phyloP scores from a whole-genome alignment of 164 flowering plant genomes.

The Annona cherimola region DNA sequence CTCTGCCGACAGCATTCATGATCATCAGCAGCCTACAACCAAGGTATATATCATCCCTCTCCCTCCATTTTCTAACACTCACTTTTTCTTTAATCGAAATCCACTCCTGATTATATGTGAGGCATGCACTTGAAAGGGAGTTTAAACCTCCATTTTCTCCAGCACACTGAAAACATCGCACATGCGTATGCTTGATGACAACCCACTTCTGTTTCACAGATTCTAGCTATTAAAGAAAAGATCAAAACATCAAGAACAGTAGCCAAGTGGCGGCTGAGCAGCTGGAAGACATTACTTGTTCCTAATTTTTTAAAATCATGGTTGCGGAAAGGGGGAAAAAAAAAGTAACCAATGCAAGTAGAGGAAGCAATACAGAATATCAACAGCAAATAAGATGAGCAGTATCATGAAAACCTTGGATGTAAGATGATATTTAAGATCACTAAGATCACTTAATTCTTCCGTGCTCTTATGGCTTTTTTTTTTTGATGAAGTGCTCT shows the following conservation, averaged over 20 bases:
- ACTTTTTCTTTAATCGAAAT: neutral
- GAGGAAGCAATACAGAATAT: slow-evolving; percentile 19
- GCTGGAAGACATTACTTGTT: slow-evolving; percentile 20
- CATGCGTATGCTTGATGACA: too few species aligned
- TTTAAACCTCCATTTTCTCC: too few species aligned
- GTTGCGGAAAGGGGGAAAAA: slow-evolving; percentile 12
- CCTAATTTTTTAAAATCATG: slow-evolving; percentile 25
- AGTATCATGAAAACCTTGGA: slow-evolving; percentile 22
- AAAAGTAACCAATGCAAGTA: slow-evolving; percentile 8
- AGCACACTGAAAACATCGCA: too few species aligned
- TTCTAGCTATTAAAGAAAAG: slow-evolving; percentile 15
- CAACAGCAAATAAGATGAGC: slow-evolving; percentile 19
- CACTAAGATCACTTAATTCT: neutral
- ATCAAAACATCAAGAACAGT: slow-evolving; percentile 10
- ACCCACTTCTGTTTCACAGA: slow-evolving; percentile 11
- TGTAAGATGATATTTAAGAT: slow-evolving; percentile 15
- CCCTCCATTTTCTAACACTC: neutral
- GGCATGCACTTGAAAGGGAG: too few species aligned
- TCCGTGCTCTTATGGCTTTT: neutral
- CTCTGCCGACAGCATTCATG: slow-evolving; percentile 3
- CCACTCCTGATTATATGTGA: neutral
- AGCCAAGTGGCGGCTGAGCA: slow-evolving; percentile 23
- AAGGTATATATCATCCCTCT: slow-evolving; percentile 12
- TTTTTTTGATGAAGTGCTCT: neutral
- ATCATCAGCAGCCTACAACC: slow-evolving; percentile 11